Base-by-base conservation (phyloP, 2,329 filamentous ascomycete species). In the Neonectria sp. region DNA sequence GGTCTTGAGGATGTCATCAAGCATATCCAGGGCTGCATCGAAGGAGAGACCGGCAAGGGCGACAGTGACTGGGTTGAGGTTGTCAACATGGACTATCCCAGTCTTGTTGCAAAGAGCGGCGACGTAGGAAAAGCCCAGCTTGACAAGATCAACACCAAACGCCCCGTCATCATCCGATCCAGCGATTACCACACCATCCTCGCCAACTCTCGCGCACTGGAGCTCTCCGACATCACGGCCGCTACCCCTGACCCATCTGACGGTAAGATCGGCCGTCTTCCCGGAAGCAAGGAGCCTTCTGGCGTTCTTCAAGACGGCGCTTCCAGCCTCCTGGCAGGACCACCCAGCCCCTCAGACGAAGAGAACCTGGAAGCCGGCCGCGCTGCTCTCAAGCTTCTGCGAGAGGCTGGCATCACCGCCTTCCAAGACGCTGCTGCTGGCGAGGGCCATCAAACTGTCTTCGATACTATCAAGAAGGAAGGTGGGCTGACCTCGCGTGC, bases 41-140 rank as follows among this genome's bases (percentile, higher is more conserved):
- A 75, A 12, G 60, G 52, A 4, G 75, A 76, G 24, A 65, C 65
- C 2, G 64, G 43, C 4, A 75, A 77, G 64, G 65, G 59, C 0
- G 71, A 75, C 2, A 55, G 63, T 9, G 72, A 74, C 40, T 77
- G 75, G 75, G 52, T 77, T 9, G 75, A 77, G 49, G 75, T 74
- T 6, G 68, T 76, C 33, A 73, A 71, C 55, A 68, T 75, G 71
- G 73, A 75, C 57, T 75, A 75, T 13, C 60, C 73, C 11, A 59
- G 73, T 15, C 73, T 75, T 7, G 63, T 70, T 6, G 69, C 51
- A 12, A 68, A 64, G 59, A 75, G 71, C 7, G 73, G 73, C 37
- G 35, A 21, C 1, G 73, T 75, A 27, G 62, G 70, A 11, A 75
- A 75, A 43, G 24, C 31, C 5, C 63, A 75, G n/a, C 70, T 75